These are phyloP conservation scores for Calcarisporium arbuscula DNA, from an alignment of 2,329 filamentous ascomycete genomes.

Conservation along the genomic window DNA sequence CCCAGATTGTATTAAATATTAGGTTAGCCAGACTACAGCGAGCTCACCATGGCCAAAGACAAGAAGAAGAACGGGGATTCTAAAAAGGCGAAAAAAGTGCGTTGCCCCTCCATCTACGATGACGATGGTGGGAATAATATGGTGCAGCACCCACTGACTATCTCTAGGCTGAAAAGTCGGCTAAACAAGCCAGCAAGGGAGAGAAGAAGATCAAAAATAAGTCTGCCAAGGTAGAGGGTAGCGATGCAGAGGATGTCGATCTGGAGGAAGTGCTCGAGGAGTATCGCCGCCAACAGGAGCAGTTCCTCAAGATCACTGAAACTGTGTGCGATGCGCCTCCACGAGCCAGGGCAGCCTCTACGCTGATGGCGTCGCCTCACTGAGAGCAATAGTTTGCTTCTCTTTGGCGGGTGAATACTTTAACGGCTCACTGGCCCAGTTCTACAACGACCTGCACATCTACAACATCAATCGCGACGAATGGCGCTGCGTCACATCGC, in stretches of 20 bases:
- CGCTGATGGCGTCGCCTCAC: slow-evolving; percentile 78
- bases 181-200: slow-evolving; percentile 82
- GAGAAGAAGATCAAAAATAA: slow-evolving; percentile 77
- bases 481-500: slow-evolving; percentile 85
- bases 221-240: slow-evolving; percentile 66
- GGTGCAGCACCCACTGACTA: too few relatives aligned
- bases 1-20: too few relatives aligned
- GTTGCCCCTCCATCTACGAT: slow-evolving; percentile 11
- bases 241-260: slow-evolving; percentile 87
- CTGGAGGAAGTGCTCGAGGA: slow-evolving; percentile 89
- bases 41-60: slow-evolving; percentile 40
- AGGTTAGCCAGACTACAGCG: slow-evolving; percentile 1
- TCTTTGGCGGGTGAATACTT: slow-evolving; percentile 96
- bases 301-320: slow-evolving; percentile 91
- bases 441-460: slow-evolving; percentile 61
- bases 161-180: slow-evolving; percentile 54
- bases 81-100: slow-evolving; percentile 46
- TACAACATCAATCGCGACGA: slow-evolving; percentile 78
- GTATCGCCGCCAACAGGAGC: slow-evolving; percentile 87
- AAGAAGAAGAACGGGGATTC: slow-evolving; percentile 43
- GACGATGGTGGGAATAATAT: too few relatives aligned
- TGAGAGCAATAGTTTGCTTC: slow-evolving; percentile 78
- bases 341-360: slow-evolving; percentile 70
- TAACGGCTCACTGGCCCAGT: slow-evolving; percentile 78
- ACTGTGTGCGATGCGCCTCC: slow-evolving; percentile 64